A percentile compares a stretch with the other conserved stretches of the same genome.
Evolutionary conservation across 2,329 filamentous ascomycete genomes (phyloP).

Genomic region (Trichophyton simii): DNA sequence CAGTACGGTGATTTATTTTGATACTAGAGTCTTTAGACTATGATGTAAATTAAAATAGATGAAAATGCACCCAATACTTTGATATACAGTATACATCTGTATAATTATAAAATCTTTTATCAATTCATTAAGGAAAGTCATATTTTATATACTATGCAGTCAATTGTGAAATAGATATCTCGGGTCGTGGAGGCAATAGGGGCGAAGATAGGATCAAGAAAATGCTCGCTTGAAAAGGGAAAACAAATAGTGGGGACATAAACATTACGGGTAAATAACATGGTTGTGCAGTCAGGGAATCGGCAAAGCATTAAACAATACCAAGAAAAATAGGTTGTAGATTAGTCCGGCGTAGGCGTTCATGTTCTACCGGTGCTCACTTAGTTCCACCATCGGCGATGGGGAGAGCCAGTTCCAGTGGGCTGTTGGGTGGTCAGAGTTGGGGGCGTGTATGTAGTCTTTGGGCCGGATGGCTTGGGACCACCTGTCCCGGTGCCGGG

Average conservation of each 20-base stretch:
- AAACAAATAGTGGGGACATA: background rate
- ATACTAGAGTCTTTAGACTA: too few species aligned
- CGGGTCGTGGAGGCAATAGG: background rate
- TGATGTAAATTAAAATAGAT: too few species aligned
- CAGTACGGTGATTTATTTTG: too few species aligned
- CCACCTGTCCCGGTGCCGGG: slow-evolving; percentile 1
- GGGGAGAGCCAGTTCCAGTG: background rate
- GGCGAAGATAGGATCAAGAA: background rate
- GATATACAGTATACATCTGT: background rate
- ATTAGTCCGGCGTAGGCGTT: background rate
- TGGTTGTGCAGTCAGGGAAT: background rate
- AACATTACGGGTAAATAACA: background rate
- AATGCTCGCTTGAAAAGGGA: background rate
- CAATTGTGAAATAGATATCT: background rate
- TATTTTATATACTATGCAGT: slow-evolving; percentile 1
- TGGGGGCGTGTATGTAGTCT: background rate
- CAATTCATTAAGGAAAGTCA: background rate
- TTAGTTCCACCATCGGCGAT: background rate
- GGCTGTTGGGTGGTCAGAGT: background rate
- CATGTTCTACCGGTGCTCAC: background rate
- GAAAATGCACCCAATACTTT: too few species aligned
- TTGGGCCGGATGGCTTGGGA: background rate
- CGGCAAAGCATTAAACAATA: background rate
- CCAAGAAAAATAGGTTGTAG: background rate
- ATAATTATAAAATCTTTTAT: background rate